Percentiles rank a stretch among this genome's conserved stretches.
Evolutionary conservation across 768 basidiomycete genomes (phyloP).

Genomic region (Hygrophorus russula): DNA sequence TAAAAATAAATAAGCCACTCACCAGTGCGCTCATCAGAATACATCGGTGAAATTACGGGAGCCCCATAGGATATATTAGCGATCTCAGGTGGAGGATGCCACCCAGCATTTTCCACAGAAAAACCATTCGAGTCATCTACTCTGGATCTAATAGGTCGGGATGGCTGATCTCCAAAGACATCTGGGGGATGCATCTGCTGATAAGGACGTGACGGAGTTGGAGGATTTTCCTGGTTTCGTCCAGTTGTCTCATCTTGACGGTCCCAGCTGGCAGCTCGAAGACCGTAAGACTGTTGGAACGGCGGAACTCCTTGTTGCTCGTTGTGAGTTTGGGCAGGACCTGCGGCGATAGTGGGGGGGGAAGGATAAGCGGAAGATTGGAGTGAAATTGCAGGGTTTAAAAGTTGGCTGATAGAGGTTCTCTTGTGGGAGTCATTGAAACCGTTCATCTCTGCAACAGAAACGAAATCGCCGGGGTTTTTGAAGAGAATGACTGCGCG

Average conservation of each 20-base stretch:
- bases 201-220: constrained; percentile 23
- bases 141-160: constrained; percentile 20
- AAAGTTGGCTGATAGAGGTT: constrained; percentile 11
- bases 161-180: constrained; percentile 20
- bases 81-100: constrained; percentile 19
- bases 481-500: constrained; percentile 3
- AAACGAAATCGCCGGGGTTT: constrained; percentile 1
- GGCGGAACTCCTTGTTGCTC: constrained; percentile 6
- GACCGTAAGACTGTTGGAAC: constrained; percentile 29
- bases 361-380: constrained; percentile 2
- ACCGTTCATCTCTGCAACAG: constrained; percentile 8
- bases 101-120: constrained; percentile 17
- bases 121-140: constrained; percentile 21
- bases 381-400: constrained; percentile 8
- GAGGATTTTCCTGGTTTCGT: constrained; percentile 24
- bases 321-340: neutral
- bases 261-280: constrained; percentile 54
- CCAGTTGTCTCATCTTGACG: constrained; percentile 19
- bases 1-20: constrained; percentile 13
- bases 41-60: constrained; percentile 34
- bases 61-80: constrained; percentile 28
- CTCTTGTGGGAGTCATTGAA: constrained; percentile 10
- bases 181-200: constrained; percentile 10
- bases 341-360: neutral
- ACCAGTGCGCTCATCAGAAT: constrained; percentile 52